These are phyloP conservation scores for Bacidia rubella DNA, from an alignment of 495 filamentous ascomycete genomes.

Conservation along the genomic window DNA sequence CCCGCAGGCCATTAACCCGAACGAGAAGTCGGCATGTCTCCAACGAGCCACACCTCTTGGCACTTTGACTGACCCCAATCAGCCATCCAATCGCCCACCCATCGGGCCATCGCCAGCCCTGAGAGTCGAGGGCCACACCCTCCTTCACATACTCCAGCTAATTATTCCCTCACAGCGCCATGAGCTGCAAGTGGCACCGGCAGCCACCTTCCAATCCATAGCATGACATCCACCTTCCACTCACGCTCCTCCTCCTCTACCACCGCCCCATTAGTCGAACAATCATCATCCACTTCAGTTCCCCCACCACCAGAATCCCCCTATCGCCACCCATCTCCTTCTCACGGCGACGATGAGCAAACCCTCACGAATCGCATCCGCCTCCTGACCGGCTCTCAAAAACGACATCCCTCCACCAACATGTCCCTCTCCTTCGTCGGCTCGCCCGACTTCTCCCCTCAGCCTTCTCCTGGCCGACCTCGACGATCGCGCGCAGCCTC, in stretches of 20 bases:
- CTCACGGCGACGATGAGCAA: slow-evolving; percentile 9
- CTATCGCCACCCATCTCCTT: not conserved
- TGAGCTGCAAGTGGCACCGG: not conserved
- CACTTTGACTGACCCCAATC: too few species aligned
- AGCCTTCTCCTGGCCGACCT: not conserved
- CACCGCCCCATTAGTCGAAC: not conserved
- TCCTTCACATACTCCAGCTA: too few species aligned
- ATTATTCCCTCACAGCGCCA: too few species aligned
- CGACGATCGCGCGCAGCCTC: slow-evolving; percentile 4
- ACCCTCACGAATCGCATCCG: not conserved
- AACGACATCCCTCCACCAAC: slow-evolving; percentile 23
- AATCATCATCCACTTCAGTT: not conserved
- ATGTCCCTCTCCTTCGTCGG: slow-evolving; percentile 21
- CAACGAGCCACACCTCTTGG: too few species aligned
- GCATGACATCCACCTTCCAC: not conserved
- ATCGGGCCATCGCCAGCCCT: too few species aligned
- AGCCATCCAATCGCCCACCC: too few species aligned
- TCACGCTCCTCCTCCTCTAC: not conserved
- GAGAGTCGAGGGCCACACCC: too few species aligned
- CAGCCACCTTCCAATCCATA: not conserved
- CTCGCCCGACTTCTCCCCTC: slow-evolving; percentile 25
- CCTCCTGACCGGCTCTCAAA: slow-evolving; percentile 20
- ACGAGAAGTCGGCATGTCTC: too few species aligned
- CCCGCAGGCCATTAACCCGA: not conserved
- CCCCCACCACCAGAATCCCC: not conserved